Conservation (phyloP, 805 yeast species). For the Yamadazyma nakazawae region DNA sequence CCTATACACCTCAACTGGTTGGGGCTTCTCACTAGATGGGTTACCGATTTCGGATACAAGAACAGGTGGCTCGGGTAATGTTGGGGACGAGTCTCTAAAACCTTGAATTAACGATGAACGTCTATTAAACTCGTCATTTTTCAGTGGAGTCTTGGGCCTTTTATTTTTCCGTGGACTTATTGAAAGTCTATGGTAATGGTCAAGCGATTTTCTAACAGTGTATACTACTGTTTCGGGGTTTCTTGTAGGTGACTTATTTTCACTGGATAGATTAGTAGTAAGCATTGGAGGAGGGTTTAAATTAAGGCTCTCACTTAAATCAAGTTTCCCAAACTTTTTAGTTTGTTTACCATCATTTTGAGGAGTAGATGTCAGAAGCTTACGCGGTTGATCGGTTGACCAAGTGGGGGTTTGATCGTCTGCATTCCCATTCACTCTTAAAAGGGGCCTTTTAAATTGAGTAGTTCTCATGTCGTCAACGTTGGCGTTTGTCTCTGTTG, state of each 20-base stretch:
- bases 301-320: constrained; percentile 24
- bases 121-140: constrained; percentile 14
- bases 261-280: constrained; percentile 7
- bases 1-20: not conserved
- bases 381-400: constrained; percentile 26
- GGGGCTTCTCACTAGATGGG: constrained; percentile 15
- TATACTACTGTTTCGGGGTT: constrained; percentile 16
- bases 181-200: constrained; percentile 27
- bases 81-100: constrained; percentile 40
- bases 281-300: constrained; percentile 21
- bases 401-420: constrained; percentile 36
- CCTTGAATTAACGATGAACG: constrained; percentile 35
- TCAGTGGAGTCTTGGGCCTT: constrained; percentile 16
- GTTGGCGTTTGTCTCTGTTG: not conserved
- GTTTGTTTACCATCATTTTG: constrained; percentile 1
- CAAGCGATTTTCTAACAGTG: constrained; percentile 30
- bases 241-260: constrained; percentile 14
- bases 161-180: constrained; percentile 29
- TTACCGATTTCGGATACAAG: constrained; percentile 34
- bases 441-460: constrained; percentile 18
- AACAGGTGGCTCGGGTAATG: constrained; percentile 43
- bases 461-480: not conserved
- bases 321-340: constrained; percentile 10
- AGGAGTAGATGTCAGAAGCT: constrained; percentile 10
- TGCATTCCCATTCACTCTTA: constrained; percentile 15